Evolutionary conservation across 176 grass and related monocot genomes (phyloP), one percentile per base, ranked within the genome.

Genomic region (Avena eriantha): DNA sequence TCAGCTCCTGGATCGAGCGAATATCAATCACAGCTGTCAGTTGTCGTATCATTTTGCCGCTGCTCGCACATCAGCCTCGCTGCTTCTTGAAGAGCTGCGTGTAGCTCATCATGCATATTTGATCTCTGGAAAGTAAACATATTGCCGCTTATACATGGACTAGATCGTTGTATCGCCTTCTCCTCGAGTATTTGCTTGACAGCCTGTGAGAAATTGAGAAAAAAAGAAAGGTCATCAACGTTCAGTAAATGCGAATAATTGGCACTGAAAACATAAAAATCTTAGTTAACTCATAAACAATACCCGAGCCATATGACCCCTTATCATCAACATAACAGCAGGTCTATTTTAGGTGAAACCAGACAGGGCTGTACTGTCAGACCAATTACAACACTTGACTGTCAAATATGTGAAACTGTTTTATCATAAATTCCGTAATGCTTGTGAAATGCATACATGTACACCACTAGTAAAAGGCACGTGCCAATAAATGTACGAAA

Each of bases 51-150:
- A 85, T 69, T 26, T 50, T 79, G 70, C 66, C 46, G 23, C 16
- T 82, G 49, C 39, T 57, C 82, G 34, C 48, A 18, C 73, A 73
- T 82, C 77, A 90, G 45, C 69, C 69, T 89, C 9, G 86, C 85
- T 36, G 71, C 88, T 90, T 90, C 91, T 83, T 73, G 58, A 46
- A 98, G 91, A 77, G 80, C 82, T 82, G 83, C 15, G 14, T 89
- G 91, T 33, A 98, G 82, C 59, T 88, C 91, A 76, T 93, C 90
- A 59, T 98, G 91, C 59, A 61, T 83, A 64, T 71, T 80, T 58
- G 95, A 98, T 85, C 78, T 92, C 53, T 89, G 70, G 22, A 97
- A 95, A 55, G 89, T 82, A 61, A 92, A 93, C 17, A 24, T 63
- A 22, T 69, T 24, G 35, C 59, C 83, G 19, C 86, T 95, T 83